phyloP scores from a whole-genome alignment of 306 rosid genomes.

The Vachellia collinsii region DNA sequence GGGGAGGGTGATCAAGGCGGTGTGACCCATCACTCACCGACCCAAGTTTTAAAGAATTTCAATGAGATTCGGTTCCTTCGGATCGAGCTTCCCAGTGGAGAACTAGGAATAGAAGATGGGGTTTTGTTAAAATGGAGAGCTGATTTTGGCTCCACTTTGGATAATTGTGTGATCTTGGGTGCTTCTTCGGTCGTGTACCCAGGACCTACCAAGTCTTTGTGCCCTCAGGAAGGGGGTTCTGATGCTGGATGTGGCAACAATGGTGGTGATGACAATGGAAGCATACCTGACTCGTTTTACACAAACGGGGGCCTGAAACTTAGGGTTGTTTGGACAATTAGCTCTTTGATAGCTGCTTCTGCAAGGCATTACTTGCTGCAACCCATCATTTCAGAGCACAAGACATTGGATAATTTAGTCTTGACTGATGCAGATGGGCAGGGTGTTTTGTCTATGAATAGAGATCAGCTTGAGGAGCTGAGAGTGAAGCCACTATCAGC shows the following conservation, averaged over 20 bases:
- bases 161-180: conserved; percentile 88
- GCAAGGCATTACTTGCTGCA: conserved; percentile 93
- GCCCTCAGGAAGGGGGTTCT: conserved; percentile 38
- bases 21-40: conserved; percentile 97
- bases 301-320: conserved; percentile 90
- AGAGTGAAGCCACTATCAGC: conserved; percentile 97
- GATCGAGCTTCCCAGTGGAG: conserved; percentile 97
- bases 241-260: conserved; percentile 36
- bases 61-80: conserved; percentile 87
- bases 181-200: conserved; percentile 75
- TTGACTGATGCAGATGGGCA: conserved; percentile 94
- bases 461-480: conserved; percentile 95
- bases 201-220: conserved; percentile 34
- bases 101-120: conserved; percentile 94
- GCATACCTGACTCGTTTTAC: conserved; percentile 96
- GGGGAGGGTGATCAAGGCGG: conserved; percentile 66
- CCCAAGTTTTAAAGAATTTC: conserved; percentile 89
- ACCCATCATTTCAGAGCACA: conserved; percentile 90
- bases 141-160: conserved; percentile 89
- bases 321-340: conserved; percentile 95
- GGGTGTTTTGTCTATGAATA: conserved; percentile 88
- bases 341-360: conserved; percentile 93
- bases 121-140: conserved; percentile 95
- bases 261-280: conserved; percentile 78
- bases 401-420: conserved; percentile 75